Percentiles rank a stretch among this genome's conserved stretches.
phyloP scores from a whole-genome alignment of 1,284 basidiomycete species.

The Boletellus deceptivus region DNA sequence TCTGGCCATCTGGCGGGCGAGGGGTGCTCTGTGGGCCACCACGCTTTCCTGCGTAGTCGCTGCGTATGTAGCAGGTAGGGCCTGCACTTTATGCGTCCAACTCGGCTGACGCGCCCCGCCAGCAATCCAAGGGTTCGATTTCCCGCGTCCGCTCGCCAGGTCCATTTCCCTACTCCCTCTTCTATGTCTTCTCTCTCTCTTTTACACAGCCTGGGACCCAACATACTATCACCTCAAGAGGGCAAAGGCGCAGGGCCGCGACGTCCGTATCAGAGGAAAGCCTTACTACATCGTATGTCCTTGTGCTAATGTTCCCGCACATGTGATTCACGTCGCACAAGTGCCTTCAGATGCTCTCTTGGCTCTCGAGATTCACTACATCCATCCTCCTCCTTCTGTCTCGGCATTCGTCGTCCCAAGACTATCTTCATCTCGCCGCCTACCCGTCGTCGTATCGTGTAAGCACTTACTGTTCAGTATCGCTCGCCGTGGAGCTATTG shows the following conservation, averaged over 20 bases:
- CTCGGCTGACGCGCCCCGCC: conserved; percentile 9
- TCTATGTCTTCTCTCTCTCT: conserved; percentile 51
- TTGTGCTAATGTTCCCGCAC: conserved; percentile 1
- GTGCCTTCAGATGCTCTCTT: conserved; percentile 57
- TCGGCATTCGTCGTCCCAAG: conserved; percentile 41
- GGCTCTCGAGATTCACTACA: conserved; percentile 55
- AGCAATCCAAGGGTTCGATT: conserved; percentile 26
- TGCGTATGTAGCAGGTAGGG: conserved; percentile 46
- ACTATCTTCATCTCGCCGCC: conserved; percentile 38
- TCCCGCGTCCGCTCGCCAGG: conserved; percentile 20
- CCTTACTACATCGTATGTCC: conserved; percentile 56
- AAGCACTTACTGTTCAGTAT: conserved; percentile 45
- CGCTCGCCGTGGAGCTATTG: conserved; percentile 48
- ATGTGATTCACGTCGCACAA: conserved; percentile 28
- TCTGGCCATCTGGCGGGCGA: conserved; percentile 56
- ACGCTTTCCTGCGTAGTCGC: conserved; percentile 45
- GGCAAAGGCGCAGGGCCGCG: conserved; percentile 64
- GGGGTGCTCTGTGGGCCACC: conserved; percentile 60
- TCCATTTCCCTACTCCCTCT: conserved; percentile 41
- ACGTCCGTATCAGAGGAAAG: conserved; percentile 63
- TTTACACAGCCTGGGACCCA: conserved; percentile 78
- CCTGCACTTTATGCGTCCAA: background rate
- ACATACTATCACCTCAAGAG: conserved; percentile 60
- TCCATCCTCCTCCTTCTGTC: conserved; percentile 45
- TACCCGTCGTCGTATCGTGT: conserved; percentile 36